Base-by-base conservation (phyloP, 768 basidiomycete genomes). In the Termitomyces sp. region DNA sequence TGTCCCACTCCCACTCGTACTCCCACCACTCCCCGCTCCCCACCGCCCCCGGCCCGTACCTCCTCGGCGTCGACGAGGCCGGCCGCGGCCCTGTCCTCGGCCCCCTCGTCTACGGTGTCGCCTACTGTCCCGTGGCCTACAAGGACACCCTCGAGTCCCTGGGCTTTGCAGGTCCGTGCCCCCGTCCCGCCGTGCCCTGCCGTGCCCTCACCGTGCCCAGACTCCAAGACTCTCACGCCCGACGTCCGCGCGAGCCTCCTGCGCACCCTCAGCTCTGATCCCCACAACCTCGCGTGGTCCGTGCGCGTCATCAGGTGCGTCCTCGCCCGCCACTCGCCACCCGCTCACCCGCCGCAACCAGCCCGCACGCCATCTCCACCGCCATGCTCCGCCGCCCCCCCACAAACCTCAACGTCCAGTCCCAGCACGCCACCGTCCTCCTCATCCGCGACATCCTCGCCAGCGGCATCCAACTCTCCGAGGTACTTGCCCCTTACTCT, bases 11-110 rank as follows among this genome's bases (percentile, higher is more conserved):
- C 0, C 93, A 8, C 10, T 33, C 31, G 0, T 33, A 93, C 66
- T 86, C 89, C 0, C 84, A 89, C 66, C 88, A 91, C 67, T 89
- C 89, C 0, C 78, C 84, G 1, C 79, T 68, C 0, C 91, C 91
- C 2, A 86, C 85, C 0, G 79, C 84, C 0, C 55, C 70, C 1
- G 91, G 91, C 0, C 88, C 89, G 0, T 97, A 95, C 73, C 91
- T 98, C 49, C 86, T 99, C 50, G 97, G 97, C 23, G 94, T 99
- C n/a, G 97, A 99, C 70, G 97, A 99, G 69, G 97, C 97, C 0
- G 97, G 97, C 0, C 79, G 97, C 54, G 97, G 97, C 0, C 97
- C 96, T 21, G 96, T 96, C 1, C 76, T 99, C 0, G 96, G 95
- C 1, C 97, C 97, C 0, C 81, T 98, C 58, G 97, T 99, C 0